Evolutionary conservation across 2,329 filamentous ascomycete species (phyloP).

Genomic region (Chaetomiaceae sp.): DNA sequence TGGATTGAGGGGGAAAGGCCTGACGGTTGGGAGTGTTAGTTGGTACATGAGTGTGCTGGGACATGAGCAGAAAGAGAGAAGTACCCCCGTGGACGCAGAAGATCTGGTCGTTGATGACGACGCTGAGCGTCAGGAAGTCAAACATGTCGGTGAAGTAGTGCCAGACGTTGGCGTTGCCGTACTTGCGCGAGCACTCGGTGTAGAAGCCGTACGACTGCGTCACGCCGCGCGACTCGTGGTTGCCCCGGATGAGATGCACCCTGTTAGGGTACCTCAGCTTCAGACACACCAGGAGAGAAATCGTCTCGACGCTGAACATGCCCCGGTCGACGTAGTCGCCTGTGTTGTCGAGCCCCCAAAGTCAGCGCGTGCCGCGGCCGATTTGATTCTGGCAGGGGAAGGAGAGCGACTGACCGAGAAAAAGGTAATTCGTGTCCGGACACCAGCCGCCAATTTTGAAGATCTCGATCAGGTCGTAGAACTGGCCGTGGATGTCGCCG

Average conservation of each 20-base stretch:
- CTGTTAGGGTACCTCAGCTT: constrained; percentile 95
- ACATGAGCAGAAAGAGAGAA: constrained; percentile 6
- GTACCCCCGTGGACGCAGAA: constrained; percentile 93
- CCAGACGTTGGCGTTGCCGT: constrained; percentile 98
- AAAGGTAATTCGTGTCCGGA: constrained; percentile 96
- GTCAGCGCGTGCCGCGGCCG: constrained; percentile 1
- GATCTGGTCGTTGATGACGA: constrained; percentile 98
- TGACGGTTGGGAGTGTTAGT: constrained; percentile 26
- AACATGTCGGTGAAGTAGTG: constrained; percentile 99
- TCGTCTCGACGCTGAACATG: constrained; percentile 98
- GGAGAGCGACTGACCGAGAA: constrained; percentile 60
- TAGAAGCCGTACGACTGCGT: constrained; percentile 99
- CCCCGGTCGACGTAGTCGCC: constrained; percentile 98
- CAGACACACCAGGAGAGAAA: constrained; percentile 92
- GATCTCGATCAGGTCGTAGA: constrained; percentile 98
- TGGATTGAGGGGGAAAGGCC: constrained; percentile 86
- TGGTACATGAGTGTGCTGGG: neutral
- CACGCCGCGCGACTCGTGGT: constrained; percentile 95
- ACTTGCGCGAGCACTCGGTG: constrained; percentile 95
- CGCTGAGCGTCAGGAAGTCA: constrained; percentile 91
- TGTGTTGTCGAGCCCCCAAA: constrained; percentile 30
- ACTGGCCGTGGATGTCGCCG: constrained; percentile 97
- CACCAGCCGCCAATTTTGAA: constrained; percentile 97
- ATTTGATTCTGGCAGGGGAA: neutral
- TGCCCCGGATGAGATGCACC: constrained; percentile 92